Evolutionary conservation across 2,329 filamentous ascomycete genomes (phyloP).

Genomic region (Rutstroemia sp.): DNA sequence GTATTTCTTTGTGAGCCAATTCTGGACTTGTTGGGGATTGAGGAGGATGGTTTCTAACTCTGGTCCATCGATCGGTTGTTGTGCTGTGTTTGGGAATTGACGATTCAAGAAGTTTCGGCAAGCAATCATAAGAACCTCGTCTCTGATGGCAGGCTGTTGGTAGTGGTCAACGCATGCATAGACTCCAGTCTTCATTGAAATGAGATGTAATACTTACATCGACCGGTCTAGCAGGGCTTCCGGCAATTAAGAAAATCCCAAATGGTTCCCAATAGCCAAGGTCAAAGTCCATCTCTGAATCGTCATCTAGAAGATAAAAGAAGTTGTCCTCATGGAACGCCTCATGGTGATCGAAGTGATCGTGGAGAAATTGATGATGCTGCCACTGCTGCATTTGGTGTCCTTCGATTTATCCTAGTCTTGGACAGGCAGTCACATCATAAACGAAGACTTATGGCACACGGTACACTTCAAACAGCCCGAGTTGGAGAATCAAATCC

Average conservation of each 20-base stretch:
- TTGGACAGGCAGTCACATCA: no score
- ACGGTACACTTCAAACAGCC: no score
- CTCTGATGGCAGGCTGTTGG: not conserved
- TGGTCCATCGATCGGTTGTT: not conserved
- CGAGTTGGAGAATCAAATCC: no score
- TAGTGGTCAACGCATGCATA: not conserved
- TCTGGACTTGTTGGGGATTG: not conserved
- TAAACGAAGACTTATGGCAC: no score
- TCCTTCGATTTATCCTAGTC: no score
- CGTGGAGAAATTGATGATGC: no score
- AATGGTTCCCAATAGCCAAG: not conserved
- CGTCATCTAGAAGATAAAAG: no score
- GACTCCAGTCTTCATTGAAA: not conserved
- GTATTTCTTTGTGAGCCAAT: not conserved
- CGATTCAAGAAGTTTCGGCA: not conserved
- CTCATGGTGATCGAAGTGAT: no score
- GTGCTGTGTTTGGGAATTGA: not conserved
- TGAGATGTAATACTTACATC: not conserved
- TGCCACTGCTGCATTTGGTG: no score
- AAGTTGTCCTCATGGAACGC: no score
- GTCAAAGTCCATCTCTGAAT: no score
- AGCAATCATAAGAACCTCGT: not conserved
- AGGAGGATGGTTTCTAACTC: not conserved
- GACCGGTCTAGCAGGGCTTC: not conserved
- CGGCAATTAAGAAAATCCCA: not conserved